Evolutionary conservation across 257 asterid genomes (phyloP), one percentile per base, ranked within the genome.

Genomic region (Penstemon davidsonii): DNA sequence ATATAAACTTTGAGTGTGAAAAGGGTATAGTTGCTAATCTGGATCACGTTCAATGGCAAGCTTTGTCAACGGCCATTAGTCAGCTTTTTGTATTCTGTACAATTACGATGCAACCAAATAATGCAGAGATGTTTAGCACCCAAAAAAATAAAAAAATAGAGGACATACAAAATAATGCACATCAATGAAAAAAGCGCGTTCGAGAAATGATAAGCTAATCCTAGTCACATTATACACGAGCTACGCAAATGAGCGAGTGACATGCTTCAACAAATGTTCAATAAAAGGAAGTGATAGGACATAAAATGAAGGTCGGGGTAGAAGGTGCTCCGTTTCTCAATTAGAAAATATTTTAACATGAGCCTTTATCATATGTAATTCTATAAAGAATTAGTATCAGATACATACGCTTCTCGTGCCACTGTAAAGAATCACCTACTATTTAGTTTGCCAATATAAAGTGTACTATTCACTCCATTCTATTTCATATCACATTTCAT

Each of bases 401-500:
- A 25, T 25, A 25, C 33, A 25, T 25, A 25, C 2, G 33, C 33
- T 25, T 25, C 33, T 25, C 33, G 33, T 25, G 33, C 2, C 33
- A 25, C 33, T 25, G 33, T 25, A 25, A 25, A 25, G 33, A 25
- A 25, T 25, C 2, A 2, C 33, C 33, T 25, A 25, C 33, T 25
- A 25, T 25, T 25, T 25, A 25, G 33, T 25, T 25, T 25, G 33
- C 33, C 33, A 25, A 25, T 1, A 25, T 25, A 25, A 25, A 25
- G 33, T 1, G 2, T 25, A 15, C 33, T 25, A 25, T 49, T 49
- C n/a, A 9, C 19, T 49, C 54, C 15, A 10, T 49, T 41, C 38
- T 40, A 15, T 12, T 7, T n/a, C 53, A 62, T 18, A 64, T 38
- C 62, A 59, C 39, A 59, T 43, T 44, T 71, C 69, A 51, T 2